Base-by-base conservation (phyloP, 2,329 filamentous ascomycete genomes). In the Whalleya microplaca region DNA sequence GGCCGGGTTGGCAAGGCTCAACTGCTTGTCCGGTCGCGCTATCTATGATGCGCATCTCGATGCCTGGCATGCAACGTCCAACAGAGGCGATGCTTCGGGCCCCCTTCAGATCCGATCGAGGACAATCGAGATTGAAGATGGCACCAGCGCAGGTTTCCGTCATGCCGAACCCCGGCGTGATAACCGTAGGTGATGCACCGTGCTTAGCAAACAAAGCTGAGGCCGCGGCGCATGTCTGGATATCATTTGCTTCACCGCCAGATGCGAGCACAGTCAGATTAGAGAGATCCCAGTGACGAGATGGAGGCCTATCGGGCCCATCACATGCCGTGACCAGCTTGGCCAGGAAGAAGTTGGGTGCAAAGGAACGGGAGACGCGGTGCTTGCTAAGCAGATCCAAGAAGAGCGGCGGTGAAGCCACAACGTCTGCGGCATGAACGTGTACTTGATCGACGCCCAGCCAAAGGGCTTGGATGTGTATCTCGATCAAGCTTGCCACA, bases 131-230 rank as follows among this genome's bases (percentile, higher is more conserved):
- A 27, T 75, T 77, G 69, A 72, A 82, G 20, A 82, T 80, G 3
- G 70, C 59, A 0, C 80, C 80, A 0, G 78, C 80, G 59, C 80
- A 83, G 0, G 79, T 83, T 68, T 84, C 81, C 0, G 79, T 83
- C 78, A 82, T 78, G 10, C 80, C 76, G 42, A 77, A 82, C 0
- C 74, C 78, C 0, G 79, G 71, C 2, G 56, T 61, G n/a, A 81
- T 71, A 6, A 76, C 69, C 4, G 71, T 64, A 0, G 18, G 18
- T 0, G 62, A 68, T 1, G 73, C 73, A 3, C 75, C 71, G 53
- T 70, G 69, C 14, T 61, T 45, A 2, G 50, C 42, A 2, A 82
- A 58, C 1, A 73, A 40, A 1, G 52, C 32, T n/a, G 72, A 61
- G 8, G 71, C 48, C 4, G 61, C 64, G 0, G 55, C 58, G 48